Evolutionary conservation across 2,329 filamentous ascomycete genomes (phyloP), one percentile per base, ranked within the genome.

Genomic region (Biscogniauxia mediterranea): DNA sequence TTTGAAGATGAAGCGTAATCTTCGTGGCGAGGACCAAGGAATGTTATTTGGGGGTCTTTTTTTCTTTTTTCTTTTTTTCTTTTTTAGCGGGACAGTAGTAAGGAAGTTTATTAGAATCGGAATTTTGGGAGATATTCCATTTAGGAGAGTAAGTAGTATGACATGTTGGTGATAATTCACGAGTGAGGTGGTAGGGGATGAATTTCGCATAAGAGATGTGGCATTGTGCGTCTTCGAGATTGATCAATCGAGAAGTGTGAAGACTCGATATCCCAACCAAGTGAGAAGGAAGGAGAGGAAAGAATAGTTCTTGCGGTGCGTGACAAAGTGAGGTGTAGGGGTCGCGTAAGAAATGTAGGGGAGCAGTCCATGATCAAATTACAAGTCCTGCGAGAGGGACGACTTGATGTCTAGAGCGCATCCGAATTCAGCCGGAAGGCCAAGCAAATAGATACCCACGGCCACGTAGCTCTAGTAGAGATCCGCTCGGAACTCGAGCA

Each of bases 41-140:
- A 46, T n/a, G 38, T 46, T 46, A 46, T 38, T 23, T 23, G 23
- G 23, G 23, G 26, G 26, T 28, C 4, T 28, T 28, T 28, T 28
- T 5, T 28, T 28, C n/a, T n/a, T n/a, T n/a, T n/a, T n/a, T n/a
- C n/a, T 32, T 32, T 32, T 32, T 32, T 55, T 52, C 20, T 21
- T 52, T 63, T 62, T 59, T 65, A 61, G 50, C 20, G 61, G 60
- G 38, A 46, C 38, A 56, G 64, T 66, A 56, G 64, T 66, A 63
- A 64, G 56, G 61, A 61, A 61, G 58, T 67, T 63, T 68, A 65
- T 66, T 65, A 64, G 62, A 57, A 61, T 65, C 62, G 54, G 55
- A 57, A 58, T 55, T 52, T 53, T 32, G 55, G 53, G 57, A 49
- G 15, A 53, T 49, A 56, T 57, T 42, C 62, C 60, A 32, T 51